phyloP scores from a whole-genome alignment of 1,139 yeast genomes.

The Entelexis paramagnoliae region DNA sequence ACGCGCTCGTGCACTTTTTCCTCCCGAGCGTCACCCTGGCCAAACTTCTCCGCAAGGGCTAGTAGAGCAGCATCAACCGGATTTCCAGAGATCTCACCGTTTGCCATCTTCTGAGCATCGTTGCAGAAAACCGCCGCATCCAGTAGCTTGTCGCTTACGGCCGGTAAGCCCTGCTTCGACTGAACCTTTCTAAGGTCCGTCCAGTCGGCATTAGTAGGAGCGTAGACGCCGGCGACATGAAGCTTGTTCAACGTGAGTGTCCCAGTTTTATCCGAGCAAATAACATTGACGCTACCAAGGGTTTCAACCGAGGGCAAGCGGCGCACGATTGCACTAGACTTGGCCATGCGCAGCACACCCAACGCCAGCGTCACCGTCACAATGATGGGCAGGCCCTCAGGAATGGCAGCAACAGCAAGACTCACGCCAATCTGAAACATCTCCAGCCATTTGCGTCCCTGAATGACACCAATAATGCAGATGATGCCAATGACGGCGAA shows the following conservation, averaged over 20 bases:
- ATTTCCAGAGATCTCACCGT: conserved; percentile 57
- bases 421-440: conserved; percentile 97
- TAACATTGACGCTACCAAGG: conserved; percentile 86
- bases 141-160: conserved; percentile 33
- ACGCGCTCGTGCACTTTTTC: conserved; percentile 40
- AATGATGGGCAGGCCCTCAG: conserved; percentile 93
- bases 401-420: conserved; percentile 94
- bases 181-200: conserved; percentile 13
- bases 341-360: conserved; percentile 93
- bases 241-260: conserved; percentile 89
- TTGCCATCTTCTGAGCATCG: conserved; percentile 39
- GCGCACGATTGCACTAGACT: conserved; percentile 81
- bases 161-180: conserved; percentile 2
- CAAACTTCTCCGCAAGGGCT: conserved; percentile 62
- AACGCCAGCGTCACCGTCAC: conserved; percentile 92
- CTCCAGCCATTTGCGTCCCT: conserved; percentile 89
- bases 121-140: conserved; percentile 73
- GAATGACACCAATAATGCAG: conserved; percentile 73
- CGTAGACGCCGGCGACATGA: conserved; percentile 83
- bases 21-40: conserved; percentile 57
- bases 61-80: conserved; percentile 89
- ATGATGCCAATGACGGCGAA: conserved; percentile 79
- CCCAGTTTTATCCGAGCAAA: conserved; percentile 92
- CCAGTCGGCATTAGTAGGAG: conserved; percentile 29
- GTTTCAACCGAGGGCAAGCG: conserved; percentile 93